Evolutionary conservation across 2,329 filamentous ascomycete genomes (phyloP), one percentile per base, ranked within the genome.

Genomic region (Exophiala sideris): DNA sequence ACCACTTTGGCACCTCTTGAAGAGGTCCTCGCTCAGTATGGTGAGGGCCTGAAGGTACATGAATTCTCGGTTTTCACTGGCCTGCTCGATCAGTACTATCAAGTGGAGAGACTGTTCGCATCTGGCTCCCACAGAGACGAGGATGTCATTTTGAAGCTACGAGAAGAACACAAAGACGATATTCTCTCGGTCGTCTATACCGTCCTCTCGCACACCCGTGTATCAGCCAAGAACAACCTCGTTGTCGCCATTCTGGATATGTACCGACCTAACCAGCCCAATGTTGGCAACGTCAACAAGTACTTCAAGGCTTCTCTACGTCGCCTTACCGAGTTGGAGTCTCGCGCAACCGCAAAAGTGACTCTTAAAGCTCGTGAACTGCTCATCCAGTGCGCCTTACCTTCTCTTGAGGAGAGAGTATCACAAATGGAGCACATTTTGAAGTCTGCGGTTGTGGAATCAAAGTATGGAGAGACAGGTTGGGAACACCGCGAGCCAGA

Each of bases 371-470:
- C 94, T 42, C 88, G 94, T 69, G 94, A 99, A 76, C 87, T 97
- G 48, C 86, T 99, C 66, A 99, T 99, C 61, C 94, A 97, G 74
- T 96, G 91, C 70, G 91, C 94, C 50, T 82, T 99, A 70, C 94
- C 94, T 14, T 99, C 94, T 2, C 79, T 99, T 16, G 94, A 97
- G 73, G 94, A 99, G 80, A 87, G 94, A 64, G 88, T 89, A 21
- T 83, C 87, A 5, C 94, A 99, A 77, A 96, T 99, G 92, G 94
- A 97, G 78, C 92, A 97, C 73, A 99, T 99, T 62, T 80, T 99
- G 51, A 89, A 91, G 56, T 96, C 92, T 21, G 92, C 94, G 0
- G 94, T 99, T 18, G 84, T 96, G 6, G 91, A 99, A 72, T 96
- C 91, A n/a, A 86, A 89, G 64, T 99, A 99, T 67, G 94, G 94